A percentile compares a stretch with the other conserved stretches of the same genome.
These are phyloP conservation scores for Paraphaeosphaeria minitans DNA, from an alignment of 2,329 filamentous ascomycete species.

Conservation along the genomic window DNA sequence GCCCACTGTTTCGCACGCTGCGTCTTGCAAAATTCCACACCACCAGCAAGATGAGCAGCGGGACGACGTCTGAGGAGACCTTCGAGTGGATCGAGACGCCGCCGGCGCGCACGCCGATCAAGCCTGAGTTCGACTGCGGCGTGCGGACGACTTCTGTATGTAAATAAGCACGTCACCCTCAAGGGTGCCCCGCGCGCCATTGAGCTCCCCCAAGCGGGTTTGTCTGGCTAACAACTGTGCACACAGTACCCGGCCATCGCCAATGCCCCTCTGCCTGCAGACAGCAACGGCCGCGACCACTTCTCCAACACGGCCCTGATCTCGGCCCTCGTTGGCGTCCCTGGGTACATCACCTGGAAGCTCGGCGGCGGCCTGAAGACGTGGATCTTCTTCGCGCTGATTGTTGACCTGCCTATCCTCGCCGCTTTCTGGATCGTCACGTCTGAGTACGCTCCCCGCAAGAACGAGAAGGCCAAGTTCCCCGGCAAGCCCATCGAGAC, in stretches of 20 bases:
- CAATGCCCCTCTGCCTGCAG: slow-evolving; percentile 91
- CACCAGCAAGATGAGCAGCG: slow-evolving; percentile 42
- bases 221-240: slow-evolving; percentile 25
- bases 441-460: slow-evolving; percentile 82
- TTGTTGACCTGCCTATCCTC: slow-evolving; percentile 80
- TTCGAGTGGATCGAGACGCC: slow-evolving; percentile 73
- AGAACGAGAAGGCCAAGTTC: slow-evolving; percentile 87
- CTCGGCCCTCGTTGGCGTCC: slow-evolving; percentile 70
- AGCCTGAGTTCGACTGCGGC: slow-evolving; percentile 61
- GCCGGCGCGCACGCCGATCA: slow-evolving; percentile 57
- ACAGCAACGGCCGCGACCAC: slow-evolving; percentile 79
- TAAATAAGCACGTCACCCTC: slow-evolving; percentile 16
- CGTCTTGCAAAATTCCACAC: slow-evolving; percentile 38
- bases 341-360: slow-evolving; percentile 81
- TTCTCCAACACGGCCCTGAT: slow-evolving; percentile 86
- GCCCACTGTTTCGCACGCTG: slow-evolving; percentile 19
- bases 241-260: slow-evolving; percentile 83
- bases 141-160: slow-evolving; percentile 66
- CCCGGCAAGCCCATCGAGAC: slow-evolving; percentile 87
- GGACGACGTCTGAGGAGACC: slow-evolving; percentile 54
- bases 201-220: slow-evolving; percentile 27
- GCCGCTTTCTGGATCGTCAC: slow-evolving; percentile 79
- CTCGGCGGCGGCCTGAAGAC: slow-evolving; percentile 86
- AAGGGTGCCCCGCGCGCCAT: slow-evolving; percentile 37
- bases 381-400: slow-evolving; percentile 80